Evolutionary conservation across 495 filamentous ascomycete species (phyloP), one percentile per base, ranked within the genome.

Genomic region (Penicillium taxi): DNA sequence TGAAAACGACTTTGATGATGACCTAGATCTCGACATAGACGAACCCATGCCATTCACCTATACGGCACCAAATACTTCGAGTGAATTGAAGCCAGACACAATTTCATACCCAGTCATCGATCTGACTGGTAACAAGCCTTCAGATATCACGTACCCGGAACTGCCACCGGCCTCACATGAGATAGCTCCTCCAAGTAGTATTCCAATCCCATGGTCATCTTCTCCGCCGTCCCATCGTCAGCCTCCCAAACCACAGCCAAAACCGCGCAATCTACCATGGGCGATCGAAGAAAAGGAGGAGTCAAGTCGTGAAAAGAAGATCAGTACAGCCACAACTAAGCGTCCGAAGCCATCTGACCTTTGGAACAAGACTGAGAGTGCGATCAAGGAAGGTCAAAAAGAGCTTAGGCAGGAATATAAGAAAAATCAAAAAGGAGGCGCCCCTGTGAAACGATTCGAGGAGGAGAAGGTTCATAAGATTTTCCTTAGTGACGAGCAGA

Each of bases 291-390:
- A 51, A 35, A 54, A 64, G 16, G 47, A 59, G 23, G 40, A 54
- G 27, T 35, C 58, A 21, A 14, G 39, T 11, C 28, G 57, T 30
- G 39, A 48, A 17, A 58, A 53, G 27, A 55, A 63, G 24, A 39
- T 28, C 24, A 39, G 18, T 16, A 41, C 50, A 17, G 32, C 45
- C 28, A 60, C 58, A 0, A 61, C 50, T 32, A 64, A 46, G 59
- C 73, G 44, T 42, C 52, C 58, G 0, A 69, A 67, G 23, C 61
- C 65, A 47, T 50, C 66, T 34, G 72, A 70, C 14, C 69, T 73
- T 2, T 98, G 91, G 91, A 82, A 94, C 48, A 80, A 80, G 23
- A 86, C 81, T 7, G 81, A 75, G 4, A 90, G 82, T 45, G 81
- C 83, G 2, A 60, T 94, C 24, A 90, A 90, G 49, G 84, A 86